Conservation (phyloP, 345 rosid species). For the Sonneratia alba region DNA sequence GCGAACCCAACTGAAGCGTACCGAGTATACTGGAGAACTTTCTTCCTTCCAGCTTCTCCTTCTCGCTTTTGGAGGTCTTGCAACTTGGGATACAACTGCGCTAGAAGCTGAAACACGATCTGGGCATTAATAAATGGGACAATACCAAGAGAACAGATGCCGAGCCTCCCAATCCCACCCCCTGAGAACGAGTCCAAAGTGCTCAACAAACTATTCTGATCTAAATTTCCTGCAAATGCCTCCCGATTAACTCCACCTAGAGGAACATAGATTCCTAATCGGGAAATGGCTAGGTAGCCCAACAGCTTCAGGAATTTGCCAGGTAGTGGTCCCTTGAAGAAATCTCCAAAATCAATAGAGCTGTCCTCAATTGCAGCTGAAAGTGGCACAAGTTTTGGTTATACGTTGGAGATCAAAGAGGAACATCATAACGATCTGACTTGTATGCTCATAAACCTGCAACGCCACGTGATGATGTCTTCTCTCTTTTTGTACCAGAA, state of each 20-base stretch:
- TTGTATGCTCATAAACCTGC: constrained; percentile 39
- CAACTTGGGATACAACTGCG: constrained; percentile 91
- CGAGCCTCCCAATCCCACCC: constrained; percentile 94
- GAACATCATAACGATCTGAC: background rate
- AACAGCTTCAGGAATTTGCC: constrained; percentile 88
- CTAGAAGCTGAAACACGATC: constrained; percentile 96
- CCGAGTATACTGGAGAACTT: constrained; percentile 79
- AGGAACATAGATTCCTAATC: constrained; percentile 87
- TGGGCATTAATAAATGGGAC: constrained; percentile 95
- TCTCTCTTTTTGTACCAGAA: constrained; percentile 56
- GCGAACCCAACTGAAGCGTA: constrained; percentile 97
- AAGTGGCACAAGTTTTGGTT: background rate
- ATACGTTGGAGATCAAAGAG: background rate
- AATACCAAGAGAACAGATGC: constrained; percentile 93
- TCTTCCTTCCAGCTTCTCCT: constrained; percentile 98
- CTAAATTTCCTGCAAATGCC: constrained; percentile 86
- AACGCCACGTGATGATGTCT: constrained; percentile 58
- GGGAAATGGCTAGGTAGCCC: constrained; percentile 76
- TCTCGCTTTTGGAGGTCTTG: constrained; percentile 99
- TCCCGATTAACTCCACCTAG: constrained; percentile 95
- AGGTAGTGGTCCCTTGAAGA: constrained; percentile 88
- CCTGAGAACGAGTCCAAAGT: constrained; percentile 97
- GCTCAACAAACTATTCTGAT: constrained; percentile 79
- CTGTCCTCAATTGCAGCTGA: constrained; percentile 98
- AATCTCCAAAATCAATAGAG: constrained; percentile 94